A percentile compares a stretch with the other conserved stretches of the same genome.
phyloP scores from a whole-genome alignment of 2,329 filamentous ascomycete species.

The Aspergillus sp. region DNA sequence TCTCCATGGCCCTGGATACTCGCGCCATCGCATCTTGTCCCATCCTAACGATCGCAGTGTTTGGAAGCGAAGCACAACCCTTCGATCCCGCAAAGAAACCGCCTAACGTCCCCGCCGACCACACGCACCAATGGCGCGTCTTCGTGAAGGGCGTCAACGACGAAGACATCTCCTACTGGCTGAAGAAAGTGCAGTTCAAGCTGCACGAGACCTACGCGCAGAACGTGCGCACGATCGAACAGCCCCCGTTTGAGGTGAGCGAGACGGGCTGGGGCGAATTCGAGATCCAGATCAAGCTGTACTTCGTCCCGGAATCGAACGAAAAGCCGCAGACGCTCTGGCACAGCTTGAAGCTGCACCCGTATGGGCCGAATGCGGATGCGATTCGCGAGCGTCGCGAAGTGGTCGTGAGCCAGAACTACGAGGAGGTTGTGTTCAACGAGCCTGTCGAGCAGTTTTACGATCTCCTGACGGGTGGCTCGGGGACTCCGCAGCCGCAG shows the following conservation, averaged over 20 bases:
- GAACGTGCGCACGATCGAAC: constrained; percentile 79
- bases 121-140: constrained; percentile 95
- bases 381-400: constrained; percentile 63
- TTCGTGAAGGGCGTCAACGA: constrained; percentile 89
- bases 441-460: constrained; percentile 93
- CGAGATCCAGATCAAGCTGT: constrained; percentile 90
- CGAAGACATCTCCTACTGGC: constrained; percentile 90
- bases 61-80: constrained; percentile 74
- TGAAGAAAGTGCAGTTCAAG: constrained; percentile 97
- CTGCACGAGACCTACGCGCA: constrained; percentile 96
- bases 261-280: constrained; percentile 99
- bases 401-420: constrained; percentile 73
- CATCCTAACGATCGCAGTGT: constrained; percentile 50
- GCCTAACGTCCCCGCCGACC: constrained; percentile 73
- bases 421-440: constrained; percentile 96
- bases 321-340: constrained; percentile 97
- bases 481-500: constrained; percentile 47
- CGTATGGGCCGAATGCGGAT: constrained; percentile 77
- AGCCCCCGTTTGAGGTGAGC: constrained; percentile 75
- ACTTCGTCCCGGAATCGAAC: constrained; percentile 80
- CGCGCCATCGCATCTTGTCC: neutral
- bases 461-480: constrained; percentile 75
- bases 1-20: neutral
- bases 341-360: constrained; percentile 86
- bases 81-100: constrained; percentile 77